Evolutionary conservation across 306 rosid genomes (phyloP), one percentile per base, ranked within the genome.

Genomic region (Vigna hirtella): DNA sequence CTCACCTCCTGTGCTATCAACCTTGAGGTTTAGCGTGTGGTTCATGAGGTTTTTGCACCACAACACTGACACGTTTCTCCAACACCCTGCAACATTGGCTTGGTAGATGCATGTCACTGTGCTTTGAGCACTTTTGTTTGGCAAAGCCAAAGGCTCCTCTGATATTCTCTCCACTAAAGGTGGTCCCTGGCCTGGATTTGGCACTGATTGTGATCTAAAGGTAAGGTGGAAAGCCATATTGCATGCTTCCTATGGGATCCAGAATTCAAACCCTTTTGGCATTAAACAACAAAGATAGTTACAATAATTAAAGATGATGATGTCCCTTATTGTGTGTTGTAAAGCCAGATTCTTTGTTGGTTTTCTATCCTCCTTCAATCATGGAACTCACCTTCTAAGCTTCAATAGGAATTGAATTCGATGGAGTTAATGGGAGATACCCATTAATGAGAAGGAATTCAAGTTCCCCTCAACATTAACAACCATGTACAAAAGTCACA

Each of bases 1-100:
- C 74, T 68, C 91, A 2, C 91, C 93, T 6, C 77, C 88, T 43
- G 72, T 2, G 66, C 89, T 85, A 6, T 92, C 90, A n/a, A 92
- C 53, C 36, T 86, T 83, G 56, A 94, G 66, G 82, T 67, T 83
- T 16, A 94, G 72, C 26, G 91, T 83, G 36, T 94, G 91, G 84
- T 78, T 89, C 88, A 92, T 89, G 13, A 89, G 84, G 62, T 87
- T 90, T 49, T 88, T 94, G 79, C 90, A 86, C 98, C 98, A 94
- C 13, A 87, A 56, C 4, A 89, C 83, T 3, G 91, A 81, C 32
- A 92, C 89, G 28, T 86, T 86, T 26, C 97, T 85, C 92, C 94
- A 94, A 22, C 58, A 72, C 0, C 87, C 90, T 15, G 87, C 89
- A 72, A 94, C 79, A 48, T 52, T 84, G 58, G 91, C 84, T 14